Evolutionary conservation across 2,329 filamentous ascomycete genomes (phyloP), one percentile per base, ranked within the genome.

Genomic region (Chaetomiaceae sp.): DNA sequence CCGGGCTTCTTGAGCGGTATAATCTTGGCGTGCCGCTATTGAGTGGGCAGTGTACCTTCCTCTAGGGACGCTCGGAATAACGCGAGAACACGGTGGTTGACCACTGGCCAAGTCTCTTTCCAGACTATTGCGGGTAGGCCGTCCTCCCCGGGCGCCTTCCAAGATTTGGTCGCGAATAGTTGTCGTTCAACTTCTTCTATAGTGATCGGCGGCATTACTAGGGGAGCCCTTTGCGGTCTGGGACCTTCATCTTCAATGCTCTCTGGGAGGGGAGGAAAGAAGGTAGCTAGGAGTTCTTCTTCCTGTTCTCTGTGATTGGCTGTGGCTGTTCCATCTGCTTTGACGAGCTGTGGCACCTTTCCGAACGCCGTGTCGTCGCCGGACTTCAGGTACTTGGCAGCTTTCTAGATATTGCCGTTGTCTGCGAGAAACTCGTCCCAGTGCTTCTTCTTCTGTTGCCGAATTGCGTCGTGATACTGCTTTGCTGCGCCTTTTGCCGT

Each of bases 1-100:
- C 17, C 23, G 2, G 38, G 47, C 19, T 51, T 44, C 19, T 51
- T 51, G 22, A 51, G 38, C 39, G 47, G 47, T 22, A 51, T 51
- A 11, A 51, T 51, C 22, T 45, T 45, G 22, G 29, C 19, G 15
- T 45, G 40, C 25, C 40, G 31, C 40, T 11, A 51, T 22, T 51
- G 33, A 15, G n/a, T 42, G 19, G 39, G 48, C 12, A 43, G 27
- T 34, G 33, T 29, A 2, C 23, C 23, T 8, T 45, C n/a, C 23
- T 43, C 23, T 8, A 51, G 17, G 11, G 22, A 51, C 4, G 48
- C 27, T 19, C 15, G 33, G 40, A 45, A 51, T 12, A 51, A 20
- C 14, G 29, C 22, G n/a, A 49, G 25, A 14, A 51, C 17, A 38
- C n/a, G 17, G 39, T 51, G n/a, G 6, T 51, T 44, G 42, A 51